Evolutionary conservation across 306 rosid genomes (phyloP).

Genomic region (Casuarina glauca): DNA sequence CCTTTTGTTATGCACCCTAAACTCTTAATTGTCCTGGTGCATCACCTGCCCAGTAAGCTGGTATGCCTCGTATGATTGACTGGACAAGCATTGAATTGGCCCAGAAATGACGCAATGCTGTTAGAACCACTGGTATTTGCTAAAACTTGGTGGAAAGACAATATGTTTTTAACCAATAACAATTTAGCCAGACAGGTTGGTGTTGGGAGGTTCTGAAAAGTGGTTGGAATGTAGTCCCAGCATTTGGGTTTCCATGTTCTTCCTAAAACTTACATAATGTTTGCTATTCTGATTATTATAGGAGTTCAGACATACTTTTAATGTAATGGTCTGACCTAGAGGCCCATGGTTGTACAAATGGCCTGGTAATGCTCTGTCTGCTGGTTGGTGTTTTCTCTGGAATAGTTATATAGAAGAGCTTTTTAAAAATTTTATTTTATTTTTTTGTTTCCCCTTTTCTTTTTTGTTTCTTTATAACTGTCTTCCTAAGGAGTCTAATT

Average conservation of each 20-base stretch:
- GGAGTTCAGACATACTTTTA: background rate
- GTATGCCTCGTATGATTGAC: background rate
- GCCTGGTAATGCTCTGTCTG: background rate
- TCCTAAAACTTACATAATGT: background rate
- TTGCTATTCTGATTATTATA: background rate
- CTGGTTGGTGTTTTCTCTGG: background rate
- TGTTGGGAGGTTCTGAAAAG: background rate
- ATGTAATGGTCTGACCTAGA: background rate
- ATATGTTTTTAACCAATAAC: background rate
- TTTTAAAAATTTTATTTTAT: too few species aligned
- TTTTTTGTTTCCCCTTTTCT: background rate
- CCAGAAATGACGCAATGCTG: background rate
- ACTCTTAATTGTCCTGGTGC: background rate
- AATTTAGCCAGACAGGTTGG: background rate
- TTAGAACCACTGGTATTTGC: background rate
- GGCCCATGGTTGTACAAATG: background rate
- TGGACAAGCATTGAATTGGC: background rate
- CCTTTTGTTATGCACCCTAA: background rate
- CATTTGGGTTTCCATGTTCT: background rate
- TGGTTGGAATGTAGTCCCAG: background rate
- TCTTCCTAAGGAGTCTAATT: background rate
- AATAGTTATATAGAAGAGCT: background rate
- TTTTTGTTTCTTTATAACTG: background rate
- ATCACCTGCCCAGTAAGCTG: background rate
- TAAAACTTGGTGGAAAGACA: background rate